Evolutionary conservation across 345 rosid genomes (phyloP), one percentile per base, ranked within the genome.

Genomic region (Trapa incisa): DNA sequence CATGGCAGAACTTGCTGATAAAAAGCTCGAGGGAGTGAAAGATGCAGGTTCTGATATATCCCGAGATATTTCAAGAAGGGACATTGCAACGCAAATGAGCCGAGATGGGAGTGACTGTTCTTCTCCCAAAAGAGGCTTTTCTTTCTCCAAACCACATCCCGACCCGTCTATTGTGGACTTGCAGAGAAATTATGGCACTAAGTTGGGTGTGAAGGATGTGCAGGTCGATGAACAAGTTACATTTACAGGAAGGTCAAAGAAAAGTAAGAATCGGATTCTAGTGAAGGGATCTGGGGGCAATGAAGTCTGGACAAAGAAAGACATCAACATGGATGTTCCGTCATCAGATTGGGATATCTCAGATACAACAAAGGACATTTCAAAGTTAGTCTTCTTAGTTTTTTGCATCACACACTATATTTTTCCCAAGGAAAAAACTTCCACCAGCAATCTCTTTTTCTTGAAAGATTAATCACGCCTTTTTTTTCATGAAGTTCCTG

Each of bases 51-150:
- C 77, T n/a, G 83, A 86, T 77, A 70, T 90, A 67, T 80, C 84
- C 56, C 78, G 75, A 54, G 84, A 80, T 76, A 82, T 80, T 65
- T 91, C 99, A 69, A 86, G 89, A 80, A 88, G 99, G 80, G 99
- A 94, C 77, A 89, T 88, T 91, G 97, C 97, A 3, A 94, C 99
- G 12, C 97, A 91, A 71, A 94, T 94, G 99, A 91, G 99, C 61
- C 99, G 92, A 16, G 87, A 80, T 60, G 86, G 86, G 64, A 85
- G 95, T 77, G 78, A 75, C 45, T 73, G 73, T 53, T 85, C 87
- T 12, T 87, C 92, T 43, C 88, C 96, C 41, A 77, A 74, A 72
- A 77, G 80, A 71, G 74, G 86, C 67, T 67, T 65, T 70, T 81
- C 88, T 50, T 79, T 86, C 68, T 77, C 86, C 65, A 77, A 72